phyloP scores from a whole-genome alignment of 2,329 filamentous ascomycete genomes.

The Clarireedia paspali region DNA sequence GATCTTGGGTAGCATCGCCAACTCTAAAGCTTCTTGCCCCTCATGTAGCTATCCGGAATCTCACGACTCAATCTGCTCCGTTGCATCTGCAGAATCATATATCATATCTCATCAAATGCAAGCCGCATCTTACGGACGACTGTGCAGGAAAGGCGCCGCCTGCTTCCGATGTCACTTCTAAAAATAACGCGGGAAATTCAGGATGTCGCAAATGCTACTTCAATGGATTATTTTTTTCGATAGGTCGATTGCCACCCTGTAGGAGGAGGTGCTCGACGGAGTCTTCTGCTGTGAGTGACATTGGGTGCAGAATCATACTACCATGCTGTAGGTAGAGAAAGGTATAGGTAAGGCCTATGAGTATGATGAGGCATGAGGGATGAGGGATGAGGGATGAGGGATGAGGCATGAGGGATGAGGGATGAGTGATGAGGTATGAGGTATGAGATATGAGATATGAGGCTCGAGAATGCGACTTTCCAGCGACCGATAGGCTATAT shows the following conservation, averaged over 20 bases:
- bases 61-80: not conserved
- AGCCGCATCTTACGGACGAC: not conserved
- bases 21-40: not conserved
- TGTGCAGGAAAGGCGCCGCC: not conserved
- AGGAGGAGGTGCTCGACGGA: not conserved
- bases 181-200: too few species aligned
- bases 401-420: too few species aligned
- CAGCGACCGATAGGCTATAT: not conserved
- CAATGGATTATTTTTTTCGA: too few species aligned
- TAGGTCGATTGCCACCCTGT: not conserved
- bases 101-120: not conserved
- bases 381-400: too few species aligned
- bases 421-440: too few species aligned
- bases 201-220: too few species aligned
- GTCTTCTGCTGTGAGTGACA: too few species aligned
- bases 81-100: not conserved
- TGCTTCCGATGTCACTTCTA: not conserved
- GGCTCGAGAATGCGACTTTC: too few species aligned
- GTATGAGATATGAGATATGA: too few species aligned
- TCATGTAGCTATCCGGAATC: not conserved
- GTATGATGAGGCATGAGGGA: too few species aligned
- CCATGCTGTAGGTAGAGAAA: not conserved
- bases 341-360: too few species aligned
- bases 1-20: not conserved
- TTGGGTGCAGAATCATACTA: not conserved